Evolutionary conservation across 495 filamentous ascomycete species (phyloP).

Genomic region (Aspergillus ellipticus): DNA sequence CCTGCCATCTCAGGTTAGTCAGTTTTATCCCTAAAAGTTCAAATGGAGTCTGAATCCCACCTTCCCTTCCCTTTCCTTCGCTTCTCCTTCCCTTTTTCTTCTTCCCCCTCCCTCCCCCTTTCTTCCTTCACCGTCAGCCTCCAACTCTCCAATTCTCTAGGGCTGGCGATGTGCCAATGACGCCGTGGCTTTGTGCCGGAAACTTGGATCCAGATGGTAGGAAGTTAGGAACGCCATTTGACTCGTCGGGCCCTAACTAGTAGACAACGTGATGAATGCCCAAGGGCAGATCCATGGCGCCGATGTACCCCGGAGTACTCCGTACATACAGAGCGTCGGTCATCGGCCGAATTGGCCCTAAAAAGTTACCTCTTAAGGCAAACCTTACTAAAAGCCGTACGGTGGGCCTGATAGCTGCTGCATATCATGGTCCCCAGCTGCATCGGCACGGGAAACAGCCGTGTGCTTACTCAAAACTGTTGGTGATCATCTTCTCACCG

Average conservation of each 20-base stretch:
- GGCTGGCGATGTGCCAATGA: not conserved
- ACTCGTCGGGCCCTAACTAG: not conserved
- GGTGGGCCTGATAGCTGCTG: constrained; percentile 1
- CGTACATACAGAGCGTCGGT: not conserved
- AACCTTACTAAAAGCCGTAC: not conserved
- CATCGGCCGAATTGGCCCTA: not conserved
- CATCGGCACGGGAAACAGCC: not conserved
- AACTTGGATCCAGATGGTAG: constrained; percentile 1
- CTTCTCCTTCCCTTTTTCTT: not conserved
- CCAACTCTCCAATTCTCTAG: constrained; percentile 4
- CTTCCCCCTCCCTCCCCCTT: not conserved
- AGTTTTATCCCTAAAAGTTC: not conserved
- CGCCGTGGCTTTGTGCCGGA: not conserved
- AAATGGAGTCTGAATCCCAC: not conserved
- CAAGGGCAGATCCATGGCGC: not conserved
- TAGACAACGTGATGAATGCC: not conserved
- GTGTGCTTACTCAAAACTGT: constrained; percentile 1
- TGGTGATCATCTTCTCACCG: not conserved
- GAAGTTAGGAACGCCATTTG: not conserved
- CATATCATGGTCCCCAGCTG: not conserved
- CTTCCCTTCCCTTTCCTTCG: not conserved
- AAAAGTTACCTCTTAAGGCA: not conserved
- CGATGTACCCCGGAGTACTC: not conserved
- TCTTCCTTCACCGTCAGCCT: not conserved
- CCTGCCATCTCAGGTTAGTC: constrained; percentile 3